Evolutionary conservation across 2,329 filamentous ascomycete species (phyloP).

Genomic region (Cadophora sp.): DNA sequence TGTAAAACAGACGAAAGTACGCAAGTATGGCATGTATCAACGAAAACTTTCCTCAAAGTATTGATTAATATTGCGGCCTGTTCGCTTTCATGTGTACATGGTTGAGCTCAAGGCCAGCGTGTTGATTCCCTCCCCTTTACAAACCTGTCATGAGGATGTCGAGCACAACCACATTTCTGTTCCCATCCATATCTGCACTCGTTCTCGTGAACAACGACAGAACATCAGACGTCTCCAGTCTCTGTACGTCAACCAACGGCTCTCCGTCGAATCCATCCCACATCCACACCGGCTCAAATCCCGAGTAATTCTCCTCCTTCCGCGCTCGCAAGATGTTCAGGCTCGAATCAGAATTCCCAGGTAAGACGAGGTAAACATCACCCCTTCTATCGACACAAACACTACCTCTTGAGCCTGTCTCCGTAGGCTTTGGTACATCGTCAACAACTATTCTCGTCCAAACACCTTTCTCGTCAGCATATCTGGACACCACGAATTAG

Average conservation of each 20-base stretch:
- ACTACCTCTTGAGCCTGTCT: constrained; percentile 35
- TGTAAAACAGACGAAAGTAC: not conserved
- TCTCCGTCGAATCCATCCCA: constrained; percentile 38
- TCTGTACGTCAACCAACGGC: constrained; percentile 35
- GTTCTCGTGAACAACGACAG: constrained; percentile 39
- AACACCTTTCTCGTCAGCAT: constrained; percentile 26
- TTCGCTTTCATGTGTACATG: not conserved
- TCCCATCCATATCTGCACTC: constrained; percentile 8
- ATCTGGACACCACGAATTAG: not conserved
- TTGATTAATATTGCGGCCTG: not conserved
- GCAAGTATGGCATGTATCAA: not conserved
- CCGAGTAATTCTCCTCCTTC: constrained; percentile 16
- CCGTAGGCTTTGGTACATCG: constrained; percentile 28
- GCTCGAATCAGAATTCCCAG: constrained; percentile 36
- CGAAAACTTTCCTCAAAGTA: not conserved
- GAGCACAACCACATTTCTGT: constrained; percentile 32
- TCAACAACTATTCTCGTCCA: constrained; percentile 32
- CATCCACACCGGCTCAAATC: constrained; percentile 31
- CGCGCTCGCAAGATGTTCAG: constrained; percentile 32
- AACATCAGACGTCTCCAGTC: constrained; percentile 30
- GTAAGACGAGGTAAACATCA: constrained; percentile 33
- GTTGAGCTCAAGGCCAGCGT: not conserved
- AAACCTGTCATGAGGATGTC: constrained; percentile 29
- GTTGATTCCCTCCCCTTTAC: not conserved
- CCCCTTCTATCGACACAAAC: constrained; percentile 33